Evolutionary conservation across 2,329 filamentous ascomycete genomes (phyloP).

Genomic region (Fusarium sambucinum): DNA sequence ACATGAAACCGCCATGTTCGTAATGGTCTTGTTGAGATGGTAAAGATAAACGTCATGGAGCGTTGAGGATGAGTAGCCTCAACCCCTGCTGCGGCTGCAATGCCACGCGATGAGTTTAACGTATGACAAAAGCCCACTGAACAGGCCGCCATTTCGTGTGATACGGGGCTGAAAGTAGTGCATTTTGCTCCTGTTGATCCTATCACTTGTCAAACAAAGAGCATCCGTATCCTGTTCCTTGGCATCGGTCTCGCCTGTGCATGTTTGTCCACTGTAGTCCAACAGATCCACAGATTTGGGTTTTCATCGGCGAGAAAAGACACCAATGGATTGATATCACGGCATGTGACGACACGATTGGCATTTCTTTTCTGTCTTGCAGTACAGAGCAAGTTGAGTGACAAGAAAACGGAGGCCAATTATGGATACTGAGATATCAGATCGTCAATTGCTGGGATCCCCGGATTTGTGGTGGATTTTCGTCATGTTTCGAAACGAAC

Average conservation of each 20-base stretch:
- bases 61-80: constrained; percentile 18
- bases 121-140: constrained; percentile 23
- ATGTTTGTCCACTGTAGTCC: constrained; percentile 5
- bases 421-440: constrained; percentile 26
- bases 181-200: background rate
- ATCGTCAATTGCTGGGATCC: constrained; percentile 22
- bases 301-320: constrained; percentile 29
- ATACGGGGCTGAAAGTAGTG: constrained; percentile 21
- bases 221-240: constrained; percentile 34
- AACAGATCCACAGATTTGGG: constrained; percentile 44
- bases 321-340: constrained; percentile 21
- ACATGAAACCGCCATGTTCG: constrained; percentile 39
- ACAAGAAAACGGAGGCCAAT: constrained; percentile 1
- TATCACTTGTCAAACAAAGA: constrained; percentile 16
- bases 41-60: constrained; percentile 29
- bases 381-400: background rate
- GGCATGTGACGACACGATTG: constrained; percentile 36
- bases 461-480: constrained; percentile 17
- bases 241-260: constrained; percentile 38
- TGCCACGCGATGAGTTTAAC: constrained; percentile 36
- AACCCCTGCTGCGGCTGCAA: constrained; percentile 30
- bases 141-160: constrained; percentile 20
- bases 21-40: constrained; percentile 18
- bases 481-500: constrained; percentile 34
- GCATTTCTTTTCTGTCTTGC: background rate